Conservation (phyloP, 148 eudicot species). For the Diospyros lotus region DNA sequence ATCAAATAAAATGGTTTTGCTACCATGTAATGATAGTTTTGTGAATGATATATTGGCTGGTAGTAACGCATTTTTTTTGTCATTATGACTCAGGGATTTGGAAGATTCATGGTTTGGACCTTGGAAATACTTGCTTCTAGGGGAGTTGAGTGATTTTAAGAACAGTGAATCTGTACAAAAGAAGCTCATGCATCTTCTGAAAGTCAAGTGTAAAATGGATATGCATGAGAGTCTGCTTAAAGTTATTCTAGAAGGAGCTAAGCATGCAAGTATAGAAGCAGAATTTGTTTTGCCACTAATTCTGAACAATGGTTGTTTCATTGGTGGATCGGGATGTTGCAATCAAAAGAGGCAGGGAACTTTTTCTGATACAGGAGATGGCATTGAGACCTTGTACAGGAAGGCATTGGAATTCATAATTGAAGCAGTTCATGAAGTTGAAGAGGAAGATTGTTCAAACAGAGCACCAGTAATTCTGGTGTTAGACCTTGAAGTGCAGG, state of each 20-base stretch:
- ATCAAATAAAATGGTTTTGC: background rate
- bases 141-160: slow-evolving; percentile 46
- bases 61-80: background rate
- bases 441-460: slow-evolving; percentile 41
- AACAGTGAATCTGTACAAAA: slow-evolving; percentile 34
- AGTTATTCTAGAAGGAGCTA: slow-evolving; percentile 44
- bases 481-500: slow-evolving; percentile 82
- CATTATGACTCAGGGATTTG: slow-evolving; percentile 43
- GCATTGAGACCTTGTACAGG: slow-evolving; percentile 25
- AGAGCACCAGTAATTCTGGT: slow-evolving; percentile 77
- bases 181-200: slow-evolving; percentile 37
- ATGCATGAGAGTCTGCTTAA: slow-evolving; percentile 42
- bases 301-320: slow-evolving; percentile 61
- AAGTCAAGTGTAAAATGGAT: slow-evolving; percentile 30
- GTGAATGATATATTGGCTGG: background rate
- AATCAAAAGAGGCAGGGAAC: slow-evolving; percentile 15
- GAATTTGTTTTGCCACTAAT: slow-evolving; percentile 38
- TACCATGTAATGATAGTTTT: background rate
- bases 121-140: slow-evolving; percentile 75
- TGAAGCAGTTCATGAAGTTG: slow-evolving; percentile 40
- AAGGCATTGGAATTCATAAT: slow-evolving; percentile 29
- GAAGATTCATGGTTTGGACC: slow-evolving; percentile 83
- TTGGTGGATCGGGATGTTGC: slow-evolving; percentile 26
- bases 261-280: slow-evolving; percentile 30
- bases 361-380: slow-evolving; percentile 21